These are phyloP conservation scores for Colletotrichum zoysiae DNA, from an alignment of 2,329 filamentous ascomycete species.

Conservation along the genomic window DNA sequence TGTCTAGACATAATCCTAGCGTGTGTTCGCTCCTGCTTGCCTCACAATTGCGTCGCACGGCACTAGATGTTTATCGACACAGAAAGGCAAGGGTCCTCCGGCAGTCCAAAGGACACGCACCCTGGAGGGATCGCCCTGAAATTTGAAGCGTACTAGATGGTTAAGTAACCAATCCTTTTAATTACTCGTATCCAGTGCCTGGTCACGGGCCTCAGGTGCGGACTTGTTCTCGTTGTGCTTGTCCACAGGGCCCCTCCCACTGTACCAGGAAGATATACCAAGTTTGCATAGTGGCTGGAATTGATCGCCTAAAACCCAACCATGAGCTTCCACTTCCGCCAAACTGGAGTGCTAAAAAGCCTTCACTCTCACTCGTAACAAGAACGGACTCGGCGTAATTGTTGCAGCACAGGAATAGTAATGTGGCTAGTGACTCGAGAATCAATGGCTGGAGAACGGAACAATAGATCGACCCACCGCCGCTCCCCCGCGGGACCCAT, in stretches of 20 bases:
- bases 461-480: conserved; percentile 33
- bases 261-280: neutral
- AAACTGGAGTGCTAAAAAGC: neutral
- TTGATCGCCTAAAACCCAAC: neutral
- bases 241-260: neutral
- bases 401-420: neutral
- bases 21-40: neutral
- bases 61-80: neutral
- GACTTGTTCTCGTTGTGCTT: neutral
- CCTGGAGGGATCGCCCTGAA: neutral
- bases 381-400: neutral
- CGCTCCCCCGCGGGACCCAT: conserved; percentile 35
- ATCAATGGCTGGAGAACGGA: conserved; percentile 11
- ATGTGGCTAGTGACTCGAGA: neutral
- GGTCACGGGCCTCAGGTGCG: neutral
- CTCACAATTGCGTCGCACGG: neutral
- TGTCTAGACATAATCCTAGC: neutral
- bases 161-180: no score
- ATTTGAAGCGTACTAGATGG: neutral
- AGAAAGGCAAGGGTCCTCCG: neutral
- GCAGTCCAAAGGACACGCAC: neutral
- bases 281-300: neutral
- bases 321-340: neutral
- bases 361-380: neutral
- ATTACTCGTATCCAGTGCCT: neutral